Evolutionary conservation across 192 early-diverging fungal species (phyloP), one percentile per base, ranked within the genome.

Genomic region (Coemansia asiatica): DNA sequence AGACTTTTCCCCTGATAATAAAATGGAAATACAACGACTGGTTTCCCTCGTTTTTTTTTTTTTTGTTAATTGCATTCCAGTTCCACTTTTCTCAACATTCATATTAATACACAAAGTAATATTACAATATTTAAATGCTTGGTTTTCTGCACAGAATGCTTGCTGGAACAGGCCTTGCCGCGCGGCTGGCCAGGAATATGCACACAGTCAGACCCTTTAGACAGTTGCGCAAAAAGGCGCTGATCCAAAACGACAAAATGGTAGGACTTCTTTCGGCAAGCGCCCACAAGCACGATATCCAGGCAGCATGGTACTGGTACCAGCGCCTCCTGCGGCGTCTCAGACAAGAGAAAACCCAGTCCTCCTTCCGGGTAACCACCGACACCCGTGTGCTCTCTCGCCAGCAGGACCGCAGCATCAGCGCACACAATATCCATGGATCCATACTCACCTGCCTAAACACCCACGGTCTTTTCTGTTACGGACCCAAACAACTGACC

Each of bases 301-400:
- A 31, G 5, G 13, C 27, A n/a, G 49, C 61, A 27, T 63, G 61
- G 61, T 51, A 53, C 31, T 35, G 40, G 61, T 63, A 63, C 61
- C 47, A 36, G 25, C 48, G 48, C 8, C 61, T 63, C 6, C 33
- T 22, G 16, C 36, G 29, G 4, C 47, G 49, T 2, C 18, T 26
- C 47, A 10, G n/a, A 3, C 48, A 16, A 4, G 48, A 40, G 19
- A 9, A 16, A 16, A 4, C 53, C 4, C 56, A 25, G 9, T 4
- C 55, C 55, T 29, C 23, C 13, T 28, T n/a, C 55, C 15, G 22
- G 3, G 10, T 12, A n/a, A 21, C 25, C 51, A 25, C 18, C 47
- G 22, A n/a, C 33, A 16, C 44, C 16, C 40, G 46, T 12, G 29
- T 44, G n/a, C n/a, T 50, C 48, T 48, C 61, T n/a, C 60, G 60